Base-by-base conservation (phyloP, 768 basidiomycete species). In the Saitozyma podzolica region DNA sequence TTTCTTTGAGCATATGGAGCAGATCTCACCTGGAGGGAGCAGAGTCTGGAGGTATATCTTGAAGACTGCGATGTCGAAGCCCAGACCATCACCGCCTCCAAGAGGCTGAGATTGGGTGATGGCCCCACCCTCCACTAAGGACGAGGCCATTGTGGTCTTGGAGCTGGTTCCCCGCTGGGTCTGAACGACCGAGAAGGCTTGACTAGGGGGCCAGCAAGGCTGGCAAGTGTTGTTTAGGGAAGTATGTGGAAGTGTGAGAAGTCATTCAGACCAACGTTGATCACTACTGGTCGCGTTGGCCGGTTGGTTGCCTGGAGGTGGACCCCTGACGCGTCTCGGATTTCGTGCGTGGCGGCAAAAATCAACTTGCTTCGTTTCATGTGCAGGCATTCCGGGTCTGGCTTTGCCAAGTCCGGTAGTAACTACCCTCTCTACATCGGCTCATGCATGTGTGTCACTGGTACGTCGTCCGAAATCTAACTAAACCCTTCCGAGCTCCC, bases 401-500 rank as follows among this genome's bases (percentile, higher is more conserved):
- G 29, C 29, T 29, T 5, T 2, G 29, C 29, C 45, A 13, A 47
- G 45, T 11, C 45, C 11, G 2, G n/a, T 47, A 13, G n/a, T n/a
- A n/a, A n/a, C n/a, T n/a, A 13, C 2, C 3, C 13, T 2, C 45
- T 47, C 13, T 47, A 47, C 45, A 17, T 47, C n/a, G 45, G 45
- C 13, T 47, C 13, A 47, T 47, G n/a, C 45, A 47, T 47, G 45
- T 17, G n/a, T 47, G 45, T 11, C 29, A 17, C 45, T 17, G n/a
- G 45, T 47, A 47, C n/a, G 45, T 29, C 29, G 29, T 29, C 45
- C 45, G 13, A 54, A 54, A 53, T 16, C 41, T 41, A 40, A 59
- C 41, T 50, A 73, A 13, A 62, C 63, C 11, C 50, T 61, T 11
- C 70, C 79, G 1, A 82, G 63, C 49, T 76, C 83, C 56, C 86